Base-by-base conservation (phyloP, 179 eudicot genomes). In the Silene noctiflora region DNA sequence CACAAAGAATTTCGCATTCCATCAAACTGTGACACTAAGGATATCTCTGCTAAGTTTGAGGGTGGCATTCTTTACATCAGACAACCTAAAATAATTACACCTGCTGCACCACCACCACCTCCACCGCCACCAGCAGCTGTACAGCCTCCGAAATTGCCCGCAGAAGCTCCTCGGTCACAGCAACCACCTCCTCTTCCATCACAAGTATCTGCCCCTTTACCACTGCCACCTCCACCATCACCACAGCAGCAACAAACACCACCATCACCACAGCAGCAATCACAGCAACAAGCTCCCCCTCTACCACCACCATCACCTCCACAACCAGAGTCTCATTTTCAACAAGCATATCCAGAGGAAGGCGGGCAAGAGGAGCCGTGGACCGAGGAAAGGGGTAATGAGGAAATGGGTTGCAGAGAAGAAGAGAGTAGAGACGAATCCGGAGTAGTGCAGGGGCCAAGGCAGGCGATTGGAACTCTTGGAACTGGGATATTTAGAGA, bases 21-120 rank as follows among this genome's bases (percentile, higher is more conserved):
- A 10, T 19, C 77, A 17, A 85, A 88, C 71, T 85, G 88, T 33
- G 88, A 88, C 78, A 72, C 78, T 27, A 74, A 53, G 8, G 84
- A 81, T 31, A 87, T 91, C 80, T 79, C 86, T 21, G 94, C 92
- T 20, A 86, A 85, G 74, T 88, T 84, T 48, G 89, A 89, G 63
- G 83, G 74, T n/a, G 87, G 87, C 44, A 80, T 85, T 58, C 83
- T 91, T 39, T 71, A 67, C 51, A 77, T 91, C 12, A 77, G 76
- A 35, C 89, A 79, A 66, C 97, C 97, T 21, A 91, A 91, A 67
- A 21, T 84, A 60, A 89, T 79, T 51, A 78, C 84, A 20, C 78
- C 88, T 70, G 85, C 69, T n/a, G 71, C 59, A 61, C 17, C 71
- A 71, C 78, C 69, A 22, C 66, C 48, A 64, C 46, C 71, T 17